Base-by-base conservation (phyloP, 2,329 filamentous ascomycete species). In the Fulvia fulva region DNA sequence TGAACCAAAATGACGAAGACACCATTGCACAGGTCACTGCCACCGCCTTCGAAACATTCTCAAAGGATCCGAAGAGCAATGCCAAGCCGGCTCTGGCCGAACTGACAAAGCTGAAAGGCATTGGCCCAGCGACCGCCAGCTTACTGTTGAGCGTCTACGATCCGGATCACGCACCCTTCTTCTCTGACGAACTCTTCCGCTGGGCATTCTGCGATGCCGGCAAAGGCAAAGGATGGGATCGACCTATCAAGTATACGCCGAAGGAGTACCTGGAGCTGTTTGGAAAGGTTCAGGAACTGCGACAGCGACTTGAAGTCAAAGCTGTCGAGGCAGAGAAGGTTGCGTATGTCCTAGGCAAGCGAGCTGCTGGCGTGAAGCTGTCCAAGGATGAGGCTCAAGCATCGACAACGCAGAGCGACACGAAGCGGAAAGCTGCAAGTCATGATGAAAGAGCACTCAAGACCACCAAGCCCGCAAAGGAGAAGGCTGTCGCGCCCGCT, bases 41-140 rank as follows among this genome's bases (percentile, higher is more conserved):
- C 7, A 70, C 78, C 26, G 87, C 84, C 0, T 78, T 87, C 58
- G 67, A 70, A 4, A 56, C 69, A 26, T 83, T 85, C 65, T 28
- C 68, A 22, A 21, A 45, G 28, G 12, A 47, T 46, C 21, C 54
- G 2, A 53, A 51, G 44, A 54, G 57, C 16, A 32, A 59, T 14
- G 52, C 56, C 30, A 63, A 67, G 53, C 70, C 75, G 7, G 79
- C 84, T 3, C 69, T 90, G 6, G 77, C 78, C 2, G 73, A 75
- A 1, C 76, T 92, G 11, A 79, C 78, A 1, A 78, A 78, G 56
- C 76, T 94, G n/a, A 86, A 80, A 62, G 90, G 90, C 32, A 84
- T 95, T 61, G 90, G 90, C 0, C 89, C 90, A 1, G 90, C 90
- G 7, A 93, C 89, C 0, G 89, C 88, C 0, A 90, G 88, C 1